Conservation (phyloP, 169 alveolate genomes). For the Plasmodium falciparum region DNA sequence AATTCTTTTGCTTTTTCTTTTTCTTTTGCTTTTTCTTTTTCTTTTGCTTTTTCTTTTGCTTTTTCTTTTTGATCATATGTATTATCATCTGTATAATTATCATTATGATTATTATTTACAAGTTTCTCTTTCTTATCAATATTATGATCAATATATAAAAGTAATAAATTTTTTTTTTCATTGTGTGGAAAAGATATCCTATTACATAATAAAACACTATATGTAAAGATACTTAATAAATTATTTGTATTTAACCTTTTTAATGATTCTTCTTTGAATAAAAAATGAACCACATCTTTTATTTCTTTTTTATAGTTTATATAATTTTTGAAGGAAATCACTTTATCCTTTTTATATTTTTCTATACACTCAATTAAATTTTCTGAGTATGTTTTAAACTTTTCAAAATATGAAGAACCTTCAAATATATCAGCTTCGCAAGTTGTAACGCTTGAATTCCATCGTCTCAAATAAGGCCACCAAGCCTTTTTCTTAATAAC, state of each 20-base stretch:
- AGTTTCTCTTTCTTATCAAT: conserved; percentile 9
- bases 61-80: background rate
- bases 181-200: conserved; percentile 28
- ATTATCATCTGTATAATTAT: background rate
- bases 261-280: background rate
- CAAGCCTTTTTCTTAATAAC: no score
- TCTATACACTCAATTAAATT: conserved; percentile 44
- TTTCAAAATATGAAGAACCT: background rate
- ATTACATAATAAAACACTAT: conserved; percentile 28
- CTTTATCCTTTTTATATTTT: conserved; percentile 21
- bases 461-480: no score
- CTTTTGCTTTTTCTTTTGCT: no score
- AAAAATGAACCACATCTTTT: conserved; percentile 10
- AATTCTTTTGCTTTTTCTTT: no score
- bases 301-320: conserved; percentile 49
- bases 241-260: background rate
- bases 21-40: no score
- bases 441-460: no score
- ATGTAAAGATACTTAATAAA: conserved; percentile 27
- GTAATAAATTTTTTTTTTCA: conserved; percentile 1
- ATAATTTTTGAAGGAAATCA: conserved; percentile 17
- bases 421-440: no score
- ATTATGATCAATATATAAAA: conserved; percentile 9
- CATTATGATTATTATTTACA: background rate
- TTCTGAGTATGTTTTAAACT: conserved; percentile 21